Evolutionary conservation across 139 green algal genomes (phyloP).

Genomic region (Astrephomene gubernaculifera): DNA sequence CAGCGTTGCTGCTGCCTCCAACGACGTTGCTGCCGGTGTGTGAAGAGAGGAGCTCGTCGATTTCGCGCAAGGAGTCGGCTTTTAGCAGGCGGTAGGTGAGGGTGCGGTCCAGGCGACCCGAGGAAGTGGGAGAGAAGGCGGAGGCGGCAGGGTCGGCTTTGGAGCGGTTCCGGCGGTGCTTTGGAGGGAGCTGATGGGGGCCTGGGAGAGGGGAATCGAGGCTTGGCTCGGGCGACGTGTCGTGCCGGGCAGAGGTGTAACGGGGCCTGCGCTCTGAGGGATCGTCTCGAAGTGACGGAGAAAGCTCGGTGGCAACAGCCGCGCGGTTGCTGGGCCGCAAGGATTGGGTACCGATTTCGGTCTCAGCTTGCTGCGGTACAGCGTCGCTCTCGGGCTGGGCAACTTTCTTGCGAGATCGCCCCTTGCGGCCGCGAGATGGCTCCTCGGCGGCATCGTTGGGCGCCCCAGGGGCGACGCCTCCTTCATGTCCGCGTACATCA

Average conservation of each 20-base stretch:
- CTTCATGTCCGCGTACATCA: not conserved
- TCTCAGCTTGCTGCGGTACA: no score
- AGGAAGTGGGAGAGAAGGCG: not conserved
- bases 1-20: not conserved
- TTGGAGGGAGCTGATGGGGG: no score
- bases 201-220: no score
- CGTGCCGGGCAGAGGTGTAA: no score
- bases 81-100: conserved; percentile 25
- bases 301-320: no score
- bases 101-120: not conserved
- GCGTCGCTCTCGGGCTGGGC: no score
- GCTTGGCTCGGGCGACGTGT: no score
- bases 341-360: no score
- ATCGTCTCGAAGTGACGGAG: no score
- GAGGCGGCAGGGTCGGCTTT: not conserved
- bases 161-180: no score
- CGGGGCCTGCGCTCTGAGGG: no score
- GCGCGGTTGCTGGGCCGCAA: no score
- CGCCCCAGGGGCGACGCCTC: not conserved
- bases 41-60: not conserved
- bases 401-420: not conserved
- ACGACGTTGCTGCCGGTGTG: not conserved
- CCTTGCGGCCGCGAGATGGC: not conserved
- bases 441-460: not conserved
- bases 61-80: not conserved